These are phyloP conservation scores for Elsinoe fawcettii DNA, from an alignment of 2,329 filamentous ascomycete genomes.

Conservation along the genomic window DNA sequence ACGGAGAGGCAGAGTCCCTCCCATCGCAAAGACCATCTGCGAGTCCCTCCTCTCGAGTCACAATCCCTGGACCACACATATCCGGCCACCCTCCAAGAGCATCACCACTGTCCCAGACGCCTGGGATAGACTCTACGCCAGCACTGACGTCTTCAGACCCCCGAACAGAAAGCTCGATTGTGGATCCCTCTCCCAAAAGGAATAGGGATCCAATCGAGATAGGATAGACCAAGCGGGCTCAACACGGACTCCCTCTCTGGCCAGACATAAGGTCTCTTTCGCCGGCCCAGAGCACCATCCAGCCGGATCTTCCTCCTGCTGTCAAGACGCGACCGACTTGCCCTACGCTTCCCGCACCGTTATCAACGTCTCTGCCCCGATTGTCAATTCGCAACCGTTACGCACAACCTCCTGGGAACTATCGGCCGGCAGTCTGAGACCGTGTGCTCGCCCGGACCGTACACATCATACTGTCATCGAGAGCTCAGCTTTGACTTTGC, in stretches of 20 bases:
- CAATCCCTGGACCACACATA: not conserved
- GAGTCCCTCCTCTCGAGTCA: not conserved
- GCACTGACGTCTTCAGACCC: slow-evolving; percentile 9
- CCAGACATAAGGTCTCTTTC: slow-evolving; percentile 16
- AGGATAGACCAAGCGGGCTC: not conserved
- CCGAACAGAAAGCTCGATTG: not conserved
- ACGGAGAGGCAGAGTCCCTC: not conserved
- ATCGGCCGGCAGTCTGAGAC: slow-evolving; percentile 17
- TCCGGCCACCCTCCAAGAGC: not conserved
- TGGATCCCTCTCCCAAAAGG: slow-evolving; percentile 11
- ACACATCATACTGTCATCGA: slow-evolving; percentile 5
- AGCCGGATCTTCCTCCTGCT: slow-evolving; percentile 6
- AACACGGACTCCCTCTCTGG: slow-evolving; percentile 13
- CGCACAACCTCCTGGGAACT: slow-evolving; percentile 16
- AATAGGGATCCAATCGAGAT: slow-evolving; percentile 12
- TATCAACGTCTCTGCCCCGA: slow-evolving; percentile 15
- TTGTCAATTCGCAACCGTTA: slow-evolving; percentile 16
- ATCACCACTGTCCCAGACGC: not conserved
- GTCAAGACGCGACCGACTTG: slow-evolving; percentile 13
- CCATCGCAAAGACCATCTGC: not conserved
- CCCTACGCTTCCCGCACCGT: slow-evolving; percentile 15
- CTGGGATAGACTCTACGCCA: slow-evolving; percentile 2
- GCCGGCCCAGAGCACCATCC: slow-evolving; percentile 3
- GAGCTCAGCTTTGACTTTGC: slow-evolving; percentile 12
- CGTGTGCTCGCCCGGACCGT: slow-evolving; percentile 14